Evolutionary conservation across 257 asterid genomes (phyloP).

Genomic region (Nicotiana paniculata): DNA sequence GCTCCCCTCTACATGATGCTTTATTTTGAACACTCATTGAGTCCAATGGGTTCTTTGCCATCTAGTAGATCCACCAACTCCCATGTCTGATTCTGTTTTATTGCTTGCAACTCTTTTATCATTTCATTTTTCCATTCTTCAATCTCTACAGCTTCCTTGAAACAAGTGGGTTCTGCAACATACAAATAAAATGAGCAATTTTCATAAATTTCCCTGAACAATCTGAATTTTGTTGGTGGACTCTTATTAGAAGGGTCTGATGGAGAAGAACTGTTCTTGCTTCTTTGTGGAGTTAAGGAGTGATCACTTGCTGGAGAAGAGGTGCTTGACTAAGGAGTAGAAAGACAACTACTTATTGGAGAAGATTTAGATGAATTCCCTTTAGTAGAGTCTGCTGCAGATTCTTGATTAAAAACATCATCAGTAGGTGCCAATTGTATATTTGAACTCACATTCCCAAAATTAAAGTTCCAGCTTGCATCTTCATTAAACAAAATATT

Average conservation of each 20-base stretch:
- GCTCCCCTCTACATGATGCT: background rate
- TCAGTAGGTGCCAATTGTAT: background rate
- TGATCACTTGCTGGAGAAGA: background rate
- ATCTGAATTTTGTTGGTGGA: background rate
- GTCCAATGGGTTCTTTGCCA: background rate
- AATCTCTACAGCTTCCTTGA: background rate
- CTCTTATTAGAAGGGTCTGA: background rate
- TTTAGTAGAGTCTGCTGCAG: background rate
- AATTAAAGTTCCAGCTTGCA: background rate
- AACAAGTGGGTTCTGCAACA: background rate
- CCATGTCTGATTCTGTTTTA: background rate
- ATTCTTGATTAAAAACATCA: background rate
- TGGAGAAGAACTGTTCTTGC: background rate
- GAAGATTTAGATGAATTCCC: background rate
- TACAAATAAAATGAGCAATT: background rate
- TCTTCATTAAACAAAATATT: background rate
- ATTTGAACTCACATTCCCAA: background rate
- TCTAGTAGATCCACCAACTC: background rate
- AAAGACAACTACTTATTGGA: background rate
- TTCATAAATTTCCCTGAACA: too few relatives aligned
- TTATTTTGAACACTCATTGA: background rate
- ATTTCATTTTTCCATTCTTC: background rate
- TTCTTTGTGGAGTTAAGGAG: background rate
- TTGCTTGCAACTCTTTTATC: background rate
- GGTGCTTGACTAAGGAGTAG: background rate